Evolutionary conservation across 306 rosid species (phyloP), one percentile per base, ranked within the genome.

Genomic region (Begonia masoniana): DNA sequence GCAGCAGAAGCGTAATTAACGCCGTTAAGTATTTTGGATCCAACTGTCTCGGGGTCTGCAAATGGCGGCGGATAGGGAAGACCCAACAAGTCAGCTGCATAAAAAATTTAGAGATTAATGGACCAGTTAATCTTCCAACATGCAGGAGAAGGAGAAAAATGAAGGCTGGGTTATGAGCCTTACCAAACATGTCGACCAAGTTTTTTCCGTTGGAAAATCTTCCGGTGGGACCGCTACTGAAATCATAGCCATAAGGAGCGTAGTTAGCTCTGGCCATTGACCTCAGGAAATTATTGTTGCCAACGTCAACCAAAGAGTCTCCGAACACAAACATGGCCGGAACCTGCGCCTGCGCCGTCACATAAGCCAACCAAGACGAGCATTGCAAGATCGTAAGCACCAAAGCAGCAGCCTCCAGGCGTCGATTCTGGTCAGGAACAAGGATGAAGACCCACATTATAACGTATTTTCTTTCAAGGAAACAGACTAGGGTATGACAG

Each of bases 1-100:
- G 87, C 76, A n/a, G 82, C 94, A 2, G 97, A 89, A 51, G 91
- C 97, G 62, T 64, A 89, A 56, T 85, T 85, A 51, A 89, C 94
- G n/a, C 97, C 97, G 15, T 63, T 43, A 14, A 64, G 70, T 15
- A 78, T 66, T 53, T 12, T 71, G 12, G 41, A 7, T 41, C 95
- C 91, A 2, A 2, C 13, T 2, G 80, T 59, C 10, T 64, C 45
- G 6, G 91, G 87, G 57, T 85, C 72, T 53, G 82, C 76, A 58
- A 74, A 88, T 7, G 88, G 67, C 31, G 89, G 87, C 60, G 69
- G 72, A 46, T 73, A 60, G 15, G 95, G 82, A 67, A 89, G 72
- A 21, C 91, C 83, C 53, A 89, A n/a, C 75, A 78, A 5, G 15
- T 74, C 75, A 23, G 72, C 97, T 89, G 65, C 53, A 41, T 39